Conservation (phyloP, 1,284 basidiomycete genomes). For the Cryptococcus sp. region DNA sequence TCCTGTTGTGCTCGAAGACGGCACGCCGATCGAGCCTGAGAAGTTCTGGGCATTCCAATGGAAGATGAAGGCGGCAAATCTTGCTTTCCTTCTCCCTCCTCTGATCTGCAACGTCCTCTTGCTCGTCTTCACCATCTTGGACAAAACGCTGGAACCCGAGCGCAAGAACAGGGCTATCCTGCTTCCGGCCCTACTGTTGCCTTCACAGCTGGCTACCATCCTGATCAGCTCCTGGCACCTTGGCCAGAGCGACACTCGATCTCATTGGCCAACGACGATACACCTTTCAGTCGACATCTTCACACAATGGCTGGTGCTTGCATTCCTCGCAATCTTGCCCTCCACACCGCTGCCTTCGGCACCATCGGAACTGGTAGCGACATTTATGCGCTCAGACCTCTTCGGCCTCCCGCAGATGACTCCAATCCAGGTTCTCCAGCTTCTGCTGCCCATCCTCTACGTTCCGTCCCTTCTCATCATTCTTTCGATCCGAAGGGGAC, state of each 20-base stretch:
- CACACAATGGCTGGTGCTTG: constrained; percentile 59
- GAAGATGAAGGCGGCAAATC: constrained; percentile 32
- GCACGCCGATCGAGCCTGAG: constrained; percentile 70
- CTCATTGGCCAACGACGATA: constrained; percentile 66
- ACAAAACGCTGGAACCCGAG: constrained; percentile 5
- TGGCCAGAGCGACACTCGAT: constrained; percentile 56
- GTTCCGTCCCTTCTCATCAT: constrained; percentile 55
- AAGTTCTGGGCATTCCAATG: constrained; percentile 61
- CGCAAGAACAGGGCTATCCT: constrained; percentile 11
- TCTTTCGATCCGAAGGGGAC: constrained; percentile 68
- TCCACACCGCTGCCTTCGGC: constrained; percentile 37
- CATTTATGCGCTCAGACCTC: constrained; percentile 17
- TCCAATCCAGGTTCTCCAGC: constrained; percentile 23
- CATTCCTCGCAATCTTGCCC: constrained; percentile 47
- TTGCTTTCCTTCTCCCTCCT: constrained; percentile 40
- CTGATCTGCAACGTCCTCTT: constrained; percentile 34
- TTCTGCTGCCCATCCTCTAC: constrained; percentile 56
- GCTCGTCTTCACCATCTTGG: constrained; percentile 38
- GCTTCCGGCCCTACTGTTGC: constrained; percentile 57
- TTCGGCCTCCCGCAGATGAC: constrained; percentile 16
- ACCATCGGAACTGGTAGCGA: constrained; percentile 8
- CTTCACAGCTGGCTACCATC: constrained; percentile 65
- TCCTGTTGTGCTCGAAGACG: constrained; percentile 70
- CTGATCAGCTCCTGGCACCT: constrained; percentile 62
- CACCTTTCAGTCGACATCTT: constrained; percentile 66